phyloP scores from a whole-genome alignment of 1,284 basidiomycete genomes.

The Peniophora sp. region DNA sequence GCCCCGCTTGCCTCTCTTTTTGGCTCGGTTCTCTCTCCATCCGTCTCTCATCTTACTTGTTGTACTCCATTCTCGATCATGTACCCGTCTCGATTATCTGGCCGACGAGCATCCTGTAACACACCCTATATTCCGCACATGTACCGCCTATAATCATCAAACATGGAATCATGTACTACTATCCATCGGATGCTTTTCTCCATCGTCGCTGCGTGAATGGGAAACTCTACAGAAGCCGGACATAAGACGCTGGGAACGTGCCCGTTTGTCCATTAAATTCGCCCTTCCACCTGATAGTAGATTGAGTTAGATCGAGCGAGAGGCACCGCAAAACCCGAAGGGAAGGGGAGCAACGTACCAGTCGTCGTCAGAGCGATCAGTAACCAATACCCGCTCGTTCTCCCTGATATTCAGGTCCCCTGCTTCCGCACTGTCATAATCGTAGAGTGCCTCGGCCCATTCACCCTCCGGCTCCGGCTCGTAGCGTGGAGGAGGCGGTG shows the following conservation, averaged over 20 bases:
- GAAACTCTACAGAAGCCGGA: slow-evolving; percentile 44
- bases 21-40: background rate
- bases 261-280: slow-evolving; percentile 56
- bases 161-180: slow-evolving; percentile 1
- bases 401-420: slow-evolving; percentile 54
- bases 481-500: slow-evolving; percentile 12
- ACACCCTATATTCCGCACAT: slow-evolving; percentile 7
- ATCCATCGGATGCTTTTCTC: background rate
- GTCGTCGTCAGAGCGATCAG: slow-evolving; percentile 61
- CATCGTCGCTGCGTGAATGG: background rate
- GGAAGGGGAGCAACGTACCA: slow-evolving; percentile 46
- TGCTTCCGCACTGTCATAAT: slow-evolving; percentile 58
- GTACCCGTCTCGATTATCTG: background rate
- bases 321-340: background rate
- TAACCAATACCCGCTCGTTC: slow-evolving; percentile 47
- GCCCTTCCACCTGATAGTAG: slow-evolving; percentile 65
- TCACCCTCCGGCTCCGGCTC: slow-evolving; percentile 44
- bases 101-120: slow-evolving; percentile 7
- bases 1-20: slow-evolving; percentile 5
- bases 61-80: slow-evolving; percentile 9
- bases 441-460: slow-evolving; percentile 73
- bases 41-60: slow-evolving; percentile 1
- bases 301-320: slow-evolving; percentile 1
- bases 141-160: background rate
- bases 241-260: slow-evolving; percentile 70